phyloP scores from a whole-genome alignment of 108 stramenopile species.

The Skeletonema tropicum region DNA sequence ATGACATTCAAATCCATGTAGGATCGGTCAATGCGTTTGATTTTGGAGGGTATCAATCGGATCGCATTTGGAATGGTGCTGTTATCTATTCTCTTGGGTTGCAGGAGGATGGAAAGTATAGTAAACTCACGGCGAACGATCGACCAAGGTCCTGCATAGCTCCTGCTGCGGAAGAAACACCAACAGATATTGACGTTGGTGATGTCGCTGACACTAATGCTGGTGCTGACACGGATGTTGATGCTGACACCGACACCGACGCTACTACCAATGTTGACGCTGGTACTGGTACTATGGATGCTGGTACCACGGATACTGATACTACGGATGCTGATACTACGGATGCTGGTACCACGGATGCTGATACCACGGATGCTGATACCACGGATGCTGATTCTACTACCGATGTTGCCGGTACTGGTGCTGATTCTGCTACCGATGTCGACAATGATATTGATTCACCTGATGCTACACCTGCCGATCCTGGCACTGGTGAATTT shows the following conservation, averaged over 20 bases:
- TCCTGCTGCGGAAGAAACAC: not conserved
- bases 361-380: no score
- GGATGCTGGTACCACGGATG: not conserved
- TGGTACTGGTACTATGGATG: not conserved
- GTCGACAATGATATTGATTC: no score
- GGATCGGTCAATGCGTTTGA: constrained; percentile 34
- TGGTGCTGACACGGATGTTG: not conserved
- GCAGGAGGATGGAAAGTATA: constrained; percentile 25
- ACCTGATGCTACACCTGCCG: not conserved
- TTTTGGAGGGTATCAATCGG: constrained; percentile 16
- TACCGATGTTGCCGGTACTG: no score
- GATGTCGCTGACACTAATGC: not conserved
- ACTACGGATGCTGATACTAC: not conserved
- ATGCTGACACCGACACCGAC: not conserved
- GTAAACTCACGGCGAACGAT: constrained; percentile 11
- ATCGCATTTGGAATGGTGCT: constrained; percentile 49
- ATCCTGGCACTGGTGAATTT: not conserved
- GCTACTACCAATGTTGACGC: not conserved
- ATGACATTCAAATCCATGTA: constrained; percentile 27
- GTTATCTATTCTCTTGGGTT: constrained; percentile 38
- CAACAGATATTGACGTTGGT: not conserved
- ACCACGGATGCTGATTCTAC: no score
- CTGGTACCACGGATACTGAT: not conserved
- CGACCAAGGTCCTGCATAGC: constrained; percentile 25
- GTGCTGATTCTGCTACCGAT: no score